These are phyloP conservation scores for Russula virescens DNA, from an alignment of 768 basidiomycete genomes.

Conservation along the genomic window DNA sequence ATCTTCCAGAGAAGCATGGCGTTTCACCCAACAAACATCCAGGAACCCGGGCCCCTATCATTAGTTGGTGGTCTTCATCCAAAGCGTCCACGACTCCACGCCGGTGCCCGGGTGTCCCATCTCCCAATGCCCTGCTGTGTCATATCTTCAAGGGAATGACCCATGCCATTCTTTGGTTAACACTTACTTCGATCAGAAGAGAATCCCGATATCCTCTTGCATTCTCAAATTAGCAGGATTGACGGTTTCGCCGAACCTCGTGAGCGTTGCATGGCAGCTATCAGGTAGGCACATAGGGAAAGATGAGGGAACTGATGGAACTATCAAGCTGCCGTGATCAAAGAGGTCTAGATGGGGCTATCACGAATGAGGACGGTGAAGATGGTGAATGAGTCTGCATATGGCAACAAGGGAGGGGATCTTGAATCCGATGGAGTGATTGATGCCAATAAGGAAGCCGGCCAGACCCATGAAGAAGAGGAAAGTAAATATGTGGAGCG, in stretches of 20 bases:
- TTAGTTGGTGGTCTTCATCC: not conserved
- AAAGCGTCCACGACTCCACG: not conserved
- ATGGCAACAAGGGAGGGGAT: not conserved
- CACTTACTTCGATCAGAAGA: not conserved
- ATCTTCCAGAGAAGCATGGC: not conserved
- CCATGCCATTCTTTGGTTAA: not conserved
- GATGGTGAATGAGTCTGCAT: not conserved
- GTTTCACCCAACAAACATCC: not conserved
- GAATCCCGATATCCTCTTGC: not conserved
- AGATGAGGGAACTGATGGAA: not conserved
- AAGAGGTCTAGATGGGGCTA: slow-evolving; percentile 4
- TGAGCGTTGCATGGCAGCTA: not conserved
- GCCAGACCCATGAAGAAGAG: slow-evolving; percentile 1
- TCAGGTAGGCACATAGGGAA: not conserved
- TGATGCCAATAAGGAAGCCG: not conserved
- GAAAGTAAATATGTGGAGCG: not conserved
- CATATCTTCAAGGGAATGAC: not conserved
- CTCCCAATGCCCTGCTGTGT: not conserved
- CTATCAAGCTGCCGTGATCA: not conserved
- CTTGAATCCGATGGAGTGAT: not conserved
- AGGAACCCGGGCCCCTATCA: not conserved
- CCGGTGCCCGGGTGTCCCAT: not conserved
- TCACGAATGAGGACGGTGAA: not conserved
- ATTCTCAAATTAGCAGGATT: not conserved
- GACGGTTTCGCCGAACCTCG: not conserved